Evolutionary conservation across 1,139 yeast genomes (phyloP), one percentile per base, ranked within the genome.

Genomic region (Pneumocystis canis): DNA sequence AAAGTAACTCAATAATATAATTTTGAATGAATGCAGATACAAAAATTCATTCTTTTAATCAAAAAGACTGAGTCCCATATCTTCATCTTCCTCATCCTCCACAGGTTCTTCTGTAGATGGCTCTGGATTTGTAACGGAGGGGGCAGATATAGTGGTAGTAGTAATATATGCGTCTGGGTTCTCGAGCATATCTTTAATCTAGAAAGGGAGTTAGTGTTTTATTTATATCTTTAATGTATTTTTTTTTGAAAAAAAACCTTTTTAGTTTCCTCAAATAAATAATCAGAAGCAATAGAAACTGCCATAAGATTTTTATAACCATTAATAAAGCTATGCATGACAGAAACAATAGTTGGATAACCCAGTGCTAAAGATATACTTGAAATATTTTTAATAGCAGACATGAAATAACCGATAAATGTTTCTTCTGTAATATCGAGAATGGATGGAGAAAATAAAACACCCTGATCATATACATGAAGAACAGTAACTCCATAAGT

Each of bases 151-250:
- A 73, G 90, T 85, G 74, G 79, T 95, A 79, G 94, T 90, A 74
- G 97, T 87, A 76, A 97, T 97, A 79, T 95, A 95, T 79, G 96
- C 96, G 74, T 95, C 96, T 78, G 98, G 98, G 88, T 92, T 92
- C 81, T 96, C 97, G 76, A 92, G 83, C 82, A 97, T 88, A 87
- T 92, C 98, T 87, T 89, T 89, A 82, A 94, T 84, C 66, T 65
- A 61, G 5, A 25, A 18, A 25, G 11, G 3, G 20, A 18, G 65
- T 62, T 47, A 18, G 61, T 60, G 28, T 39, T 40, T 60, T 58
- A 60, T 60, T 39, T 31, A 31, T 32, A 25, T 16, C 5, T 33
- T 33, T 2, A 7, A 37, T 5, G 18, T 39, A 60, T 54, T 25
- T 35, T 33, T 16, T 37, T 40, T 28, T 20, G 20, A 59, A 59